Base-by-base conservation (phyloP, 257 asterid species). In the Datura wrightii region DNA sequence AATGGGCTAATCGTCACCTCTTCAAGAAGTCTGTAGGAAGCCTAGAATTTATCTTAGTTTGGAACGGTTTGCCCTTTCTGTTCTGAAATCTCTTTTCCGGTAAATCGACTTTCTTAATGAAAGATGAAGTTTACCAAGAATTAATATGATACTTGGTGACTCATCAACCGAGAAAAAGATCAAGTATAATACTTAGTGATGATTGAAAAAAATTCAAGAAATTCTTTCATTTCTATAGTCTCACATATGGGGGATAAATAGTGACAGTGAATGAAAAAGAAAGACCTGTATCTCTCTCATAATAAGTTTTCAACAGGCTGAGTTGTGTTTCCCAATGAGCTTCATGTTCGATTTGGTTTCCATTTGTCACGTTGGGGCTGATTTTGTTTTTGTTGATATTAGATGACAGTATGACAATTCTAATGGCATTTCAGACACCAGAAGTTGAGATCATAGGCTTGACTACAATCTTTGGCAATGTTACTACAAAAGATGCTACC, bases 331-430 rank as follows among this genome's bases (percentile, higher is more conserved):
- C 31, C 36, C 5, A 13, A 66, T 53, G 14, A 70, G 70, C 60
- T 85, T 79, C 65, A 41, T 41, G 39, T 53, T 79, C 34, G 54
- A 34, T 24, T 4, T 58, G 79, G 71, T 72, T 72, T 16, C 60
- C 84, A 37, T 19, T 72, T 3, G 15, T 10, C 65, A 62, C 13
- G 46, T 60, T 71, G 34, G 65, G 80, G 65, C 76, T 58, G 65
- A 52, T 71, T 82, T 48, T 19, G 3, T 85, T 87, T 15, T 67
- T 66, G 39, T 87, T 55, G 65, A 84, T 52, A 50, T 84, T 94
- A 97, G 99, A 97, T 92, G 99, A 97, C 90, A 86, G 94, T 90
- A 93, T 97, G 96, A 94, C 99, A 19, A 91, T 97, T 87, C 86
- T 97, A 14, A 95, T 97, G 99, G 99, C 99, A 52, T 95, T 95